These are phyloP conservation scores for Inonotus hispidus DNA, from an alignment of 1,284 basidiomycete species.

Conservation along the genomic window DNA sequence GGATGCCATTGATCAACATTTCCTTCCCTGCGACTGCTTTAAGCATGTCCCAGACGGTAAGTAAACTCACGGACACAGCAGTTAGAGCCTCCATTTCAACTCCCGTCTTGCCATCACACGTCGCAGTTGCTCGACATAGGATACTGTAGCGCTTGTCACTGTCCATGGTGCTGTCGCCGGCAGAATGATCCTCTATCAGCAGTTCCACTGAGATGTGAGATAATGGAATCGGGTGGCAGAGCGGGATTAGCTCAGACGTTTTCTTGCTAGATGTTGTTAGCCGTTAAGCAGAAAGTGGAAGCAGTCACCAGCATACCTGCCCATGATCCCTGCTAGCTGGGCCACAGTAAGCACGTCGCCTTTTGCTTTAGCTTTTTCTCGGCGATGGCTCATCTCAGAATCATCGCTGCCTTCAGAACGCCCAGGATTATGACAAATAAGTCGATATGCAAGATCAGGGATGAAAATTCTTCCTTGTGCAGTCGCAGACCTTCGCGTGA, in stretches of 20 bases:
- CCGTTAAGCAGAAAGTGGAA: not conserved
- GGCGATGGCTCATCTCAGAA: constrained; percentile 31
- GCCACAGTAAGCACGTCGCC: constrained; percentile 76
- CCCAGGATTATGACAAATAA: constrained; percentile 40
- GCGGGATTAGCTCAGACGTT: constrained; percentile 76
- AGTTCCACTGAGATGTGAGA: constrained; percentile 65
- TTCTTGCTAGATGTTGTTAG: constrained; percentile 51
- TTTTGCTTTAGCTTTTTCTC: constrained; percentile 51
- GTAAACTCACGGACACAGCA: constrained; percentile 69
- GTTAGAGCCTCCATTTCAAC: constrained; percentile 95
- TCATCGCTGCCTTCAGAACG: constrained; percentile 20
- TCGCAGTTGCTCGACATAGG: constrained; percentile 59
- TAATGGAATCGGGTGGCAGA: constrained; percentile 77
- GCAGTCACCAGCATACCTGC: not conserved
- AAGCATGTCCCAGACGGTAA: constrained; percentile 91
- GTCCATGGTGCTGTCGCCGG: constrained; percentile 10
- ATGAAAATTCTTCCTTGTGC: constrained; percentile 76
- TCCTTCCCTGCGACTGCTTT: constrained; percentile 83
- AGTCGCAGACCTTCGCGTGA: constrained; percentile 68
- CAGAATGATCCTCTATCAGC: constrained; percentile 33
- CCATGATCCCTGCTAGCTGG: constrained; percentile 85
- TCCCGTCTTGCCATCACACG: constrained; percentile 76
- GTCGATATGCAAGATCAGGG: constrained; percentile 55
- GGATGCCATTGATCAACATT: constrained; percentile 70
- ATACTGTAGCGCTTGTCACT: constrained; percentile 42